Percentiles rank a stretch among this genome's conserved stretches.
Conservation (phyloP, 2,329 filamentous ascomycete genomes). For the Diaporthe sp. region DNA sequence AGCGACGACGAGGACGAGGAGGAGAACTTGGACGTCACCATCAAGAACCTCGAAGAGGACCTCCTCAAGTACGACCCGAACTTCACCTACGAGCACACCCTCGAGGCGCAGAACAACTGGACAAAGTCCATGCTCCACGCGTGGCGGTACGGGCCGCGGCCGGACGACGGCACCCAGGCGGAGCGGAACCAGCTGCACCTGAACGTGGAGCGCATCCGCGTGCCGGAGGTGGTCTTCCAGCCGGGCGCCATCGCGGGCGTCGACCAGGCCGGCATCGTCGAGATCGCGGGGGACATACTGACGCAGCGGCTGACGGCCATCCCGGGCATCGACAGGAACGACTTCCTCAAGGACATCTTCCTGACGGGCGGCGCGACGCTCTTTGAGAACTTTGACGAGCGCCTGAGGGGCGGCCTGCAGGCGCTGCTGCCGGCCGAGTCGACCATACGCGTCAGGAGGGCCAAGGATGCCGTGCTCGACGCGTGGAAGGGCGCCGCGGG, state of each 20-base stretch:
- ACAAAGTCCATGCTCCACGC: slow-evolving; percentile 91
- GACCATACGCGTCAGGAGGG: slow-evolving; percentile 78
- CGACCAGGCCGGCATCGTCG: slow-evolving; percentile 92
- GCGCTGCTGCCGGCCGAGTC: slow-evolving; percentile 79
- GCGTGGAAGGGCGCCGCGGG: slow-evolving; percentile 93
- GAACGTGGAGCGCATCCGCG: slow-evolving; percentile 95
- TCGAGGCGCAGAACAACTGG: slow-evolving; percentile 95
- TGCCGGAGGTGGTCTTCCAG: slow-evolving; percentile 93
- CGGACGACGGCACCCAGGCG: slow-evolving; percentile 82
- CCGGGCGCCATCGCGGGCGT: slow-evolving; percentile 87
- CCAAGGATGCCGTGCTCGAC: slow-evolving; percentile 83
- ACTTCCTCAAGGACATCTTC: slow-evolving; percentile 88
- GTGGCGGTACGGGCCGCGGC: slow-evolving; percentile 88
- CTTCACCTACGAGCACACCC: slow-evolving; percentile 93
- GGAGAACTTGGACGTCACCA: slow-evolving; percentile 81
- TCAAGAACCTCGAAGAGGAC: slow-evolving; percentile 86
- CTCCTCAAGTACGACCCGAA: slow-evolving; percentile 87
- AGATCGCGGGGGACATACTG: slow-evolving; percentile 92
- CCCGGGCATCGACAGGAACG: slow-evolving; percentile 66
- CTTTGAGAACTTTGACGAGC: slow-evolving; percentile 88
- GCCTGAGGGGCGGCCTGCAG: slow-evolving; percentile 79
- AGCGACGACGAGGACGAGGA: slow-evolving; percentile 94
- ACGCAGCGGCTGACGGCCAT: slow-evolving; percentile 80
- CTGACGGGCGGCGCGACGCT: slow-evolving; percentile 93
- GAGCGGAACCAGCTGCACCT: slow-evolving; percentile 91